Percentiles rank a stretch among this genome's conserved stretches.
phyloP scores from a whole-genome alignment of 2,329 filamentous ascomycete species.

The Penicillium sp. region DNA sequence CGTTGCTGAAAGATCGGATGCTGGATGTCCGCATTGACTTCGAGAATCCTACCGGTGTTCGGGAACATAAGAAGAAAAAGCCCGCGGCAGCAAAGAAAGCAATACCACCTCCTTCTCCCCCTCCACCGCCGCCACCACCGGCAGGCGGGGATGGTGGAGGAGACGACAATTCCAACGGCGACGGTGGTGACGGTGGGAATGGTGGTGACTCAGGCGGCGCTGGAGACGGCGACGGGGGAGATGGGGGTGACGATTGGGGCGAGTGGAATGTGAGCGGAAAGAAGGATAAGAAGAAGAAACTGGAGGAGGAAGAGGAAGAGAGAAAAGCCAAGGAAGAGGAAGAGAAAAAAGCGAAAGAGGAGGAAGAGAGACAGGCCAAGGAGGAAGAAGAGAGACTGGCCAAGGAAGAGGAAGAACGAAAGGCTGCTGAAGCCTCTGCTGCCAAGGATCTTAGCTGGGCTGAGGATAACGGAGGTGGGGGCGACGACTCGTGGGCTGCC shows the following conservation, averaged over 20 bases:
- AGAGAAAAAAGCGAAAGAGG: constrained; percentile 25
- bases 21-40: constrained; percentile 26
- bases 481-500: constrained; percentile 53
- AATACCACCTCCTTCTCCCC: constrained; percentile 9
- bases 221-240: constrained; percentile 32
- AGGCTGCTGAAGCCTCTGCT: constrained; percentile 32
- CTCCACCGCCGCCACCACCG: constrained; percentile 18
- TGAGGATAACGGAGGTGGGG: constrained; percentile 39
- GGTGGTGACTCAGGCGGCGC: constrained; percentile 29
- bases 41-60: constrained; percentile 21
- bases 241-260: constrained; percentile 41
- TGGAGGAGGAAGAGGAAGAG: constrained; percentile 34
- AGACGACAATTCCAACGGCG: constrained; percentile 37
- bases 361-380: constrained; percentile 19
- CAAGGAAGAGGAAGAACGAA: constrained; percentile 27
- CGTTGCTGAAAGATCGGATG: constrained; percentile 8
- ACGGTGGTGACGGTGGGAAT: constrained; percentile 32
- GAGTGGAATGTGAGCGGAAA: constrained; percentile 36
- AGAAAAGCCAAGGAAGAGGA: constrained; percentile 26
- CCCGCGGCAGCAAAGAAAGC: constrained; percentile 19
- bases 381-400: constrained; percentile 32
- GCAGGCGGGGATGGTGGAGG: constrained; percentile 36
- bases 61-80: constrained; percentile 38
- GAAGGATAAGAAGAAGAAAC: constrained; percentile 30
- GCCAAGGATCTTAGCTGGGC: constrained; percentile 44